Conservation (phyloP, 2,329 filamentous ascomycete species). For the Phaeophleospora eucalypticola region DNA sequence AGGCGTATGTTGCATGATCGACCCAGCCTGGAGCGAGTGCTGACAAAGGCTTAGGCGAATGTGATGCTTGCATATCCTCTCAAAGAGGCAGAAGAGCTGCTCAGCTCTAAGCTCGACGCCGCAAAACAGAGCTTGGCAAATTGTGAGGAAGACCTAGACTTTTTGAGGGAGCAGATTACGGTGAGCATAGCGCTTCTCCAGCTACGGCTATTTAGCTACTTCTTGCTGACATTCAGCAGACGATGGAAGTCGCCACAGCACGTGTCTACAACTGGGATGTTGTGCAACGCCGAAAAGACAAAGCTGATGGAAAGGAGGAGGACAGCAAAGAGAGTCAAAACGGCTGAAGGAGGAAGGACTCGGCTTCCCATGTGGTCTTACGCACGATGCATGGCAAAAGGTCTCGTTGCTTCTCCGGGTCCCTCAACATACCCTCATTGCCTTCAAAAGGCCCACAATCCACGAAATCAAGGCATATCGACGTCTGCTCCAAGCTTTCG, state of each 20-base stretch:
- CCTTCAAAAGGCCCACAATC: too few relatives aligned
- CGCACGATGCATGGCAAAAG: background rate
- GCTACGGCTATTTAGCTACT: background rate
- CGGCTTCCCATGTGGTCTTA: background rate
- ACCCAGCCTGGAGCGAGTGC: background rate
- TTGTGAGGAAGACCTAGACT: constrained; percentile 94
- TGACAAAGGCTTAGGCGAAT: constrained; percentile 61
- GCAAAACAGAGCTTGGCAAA: constrained; percentile 78
- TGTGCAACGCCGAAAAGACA: constrained; percentile 89
- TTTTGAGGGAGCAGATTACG: constrained; percentile 92
- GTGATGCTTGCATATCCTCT: constrained; percentile 96
- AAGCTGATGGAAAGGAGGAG: constrained; percentile 47
- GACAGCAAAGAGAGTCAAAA: constrained; percentile 10
- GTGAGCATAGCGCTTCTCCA: constrained; percentile 48
- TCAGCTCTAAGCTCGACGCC: constrained; percentile 70
- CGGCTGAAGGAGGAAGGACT: background rate
- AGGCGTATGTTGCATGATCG: constrained; percentile 55
- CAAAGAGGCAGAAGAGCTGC: constrained; percentile 74
- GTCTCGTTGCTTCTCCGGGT: background rate
- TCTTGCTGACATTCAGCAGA: constrained; percentile 49
- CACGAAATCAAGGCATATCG: too few relatives aligned
- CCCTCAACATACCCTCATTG: background rate
- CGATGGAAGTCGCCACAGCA: constrained; percentile 92
- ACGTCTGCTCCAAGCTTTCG: too few relatives aligned
- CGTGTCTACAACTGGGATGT: constrained; percentile 99